phyloP scores from a whole-genome alignment of 2,329 filamentous ascomycete species.

The Colletotrichum sp. region DNA sequence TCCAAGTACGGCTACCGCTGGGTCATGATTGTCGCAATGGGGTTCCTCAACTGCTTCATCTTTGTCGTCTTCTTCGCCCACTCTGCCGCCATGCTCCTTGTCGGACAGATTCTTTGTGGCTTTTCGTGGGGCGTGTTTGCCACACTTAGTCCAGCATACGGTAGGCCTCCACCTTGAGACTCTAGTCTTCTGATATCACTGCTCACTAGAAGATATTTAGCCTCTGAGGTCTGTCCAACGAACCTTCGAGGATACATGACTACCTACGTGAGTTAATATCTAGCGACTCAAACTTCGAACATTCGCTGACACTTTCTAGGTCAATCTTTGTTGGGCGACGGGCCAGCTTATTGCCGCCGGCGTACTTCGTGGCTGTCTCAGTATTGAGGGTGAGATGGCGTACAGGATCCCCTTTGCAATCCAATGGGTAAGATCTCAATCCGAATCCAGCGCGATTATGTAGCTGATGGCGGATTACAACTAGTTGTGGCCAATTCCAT shows the following conservation, averaged over 20 bases:
- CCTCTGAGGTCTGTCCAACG: constrained; percentile 46
- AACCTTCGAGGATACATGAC: constrained; percentile 47
- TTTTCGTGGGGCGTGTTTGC: constrained; percentile 51
- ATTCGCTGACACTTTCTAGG: constrained; percentile 11
- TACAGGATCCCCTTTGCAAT: constrained; percentile 45
- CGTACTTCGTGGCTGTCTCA: constrained; percentile 41
- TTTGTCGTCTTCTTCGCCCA: constrained; percentile 55
- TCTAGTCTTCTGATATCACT: no score
- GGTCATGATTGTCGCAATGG: constrained; percentile 39
- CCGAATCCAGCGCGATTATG: background rate
- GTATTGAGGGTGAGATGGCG: constrained; percentile 37
- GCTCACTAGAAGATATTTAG: constrained; percentile 7
- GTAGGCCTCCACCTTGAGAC: background rate
- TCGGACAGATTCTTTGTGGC: constrained; percentile 51
- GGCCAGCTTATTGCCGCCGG: constrained; percentile 46
- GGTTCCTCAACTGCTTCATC: constrained; percentile 42
- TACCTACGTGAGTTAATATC: constrained; percentile 24
- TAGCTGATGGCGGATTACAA: background rate
- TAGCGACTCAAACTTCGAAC: rapidly evolving
- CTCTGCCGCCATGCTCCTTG: constrained; percentile 44
- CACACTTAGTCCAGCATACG: constrained; percentile 47
- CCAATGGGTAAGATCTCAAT: constrained; percentile 33
- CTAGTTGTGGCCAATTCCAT: constrained; percentile 38
- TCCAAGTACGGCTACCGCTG: constrained; percentile 46
- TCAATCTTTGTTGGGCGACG: constrained; percentile 48